Conservation (phyloP, 2,329 filamentous ascomycete genomes). For the Pseudocercospora cruenta region DNA sequence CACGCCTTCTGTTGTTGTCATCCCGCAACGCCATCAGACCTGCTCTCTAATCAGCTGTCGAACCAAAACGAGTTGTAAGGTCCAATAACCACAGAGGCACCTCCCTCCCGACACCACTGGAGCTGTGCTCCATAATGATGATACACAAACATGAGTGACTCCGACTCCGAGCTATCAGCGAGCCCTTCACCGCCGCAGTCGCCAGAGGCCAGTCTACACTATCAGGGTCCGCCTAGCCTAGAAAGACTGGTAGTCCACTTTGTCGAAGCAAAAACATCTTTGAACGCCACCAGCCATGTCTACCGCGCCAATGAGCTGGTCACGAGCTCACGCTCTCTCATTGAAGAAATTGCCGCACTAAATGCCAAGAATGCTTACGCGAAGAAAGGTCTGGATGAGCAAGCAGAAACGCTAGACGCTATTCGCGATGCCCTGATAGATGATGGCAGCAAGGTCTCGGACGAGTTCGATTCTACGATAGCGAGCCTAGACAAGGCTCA, state of each 20-base stretch:
- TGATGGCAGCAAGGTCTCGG: conserved; percentile 46
- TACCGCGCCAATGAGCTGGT: conserved; percentile 86
- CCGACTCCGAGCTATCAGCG: conserved; percentile 30
- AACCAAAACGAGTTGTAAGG: background rate
- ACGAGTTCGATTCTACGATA: conserved; percentile 48
- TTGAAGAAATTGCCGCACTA: conserved; percentile 79
- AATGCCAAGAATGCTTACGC: conserved; percentile 55
- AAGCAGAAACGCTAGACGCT: conserved; percentile 48
- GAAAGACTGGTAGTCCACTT: conserved; percentile 83
- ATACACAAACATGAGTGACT: conserved; percentile 16
- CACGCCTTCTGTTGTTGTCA: background rate
- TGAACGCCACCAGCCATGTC: conserved; percentile 78
- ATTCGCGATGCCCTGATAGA: conserved; percentile 49
- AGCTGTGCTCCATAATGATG: conserved; percentile 4
- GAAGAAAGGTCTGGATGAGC: conserved; percentile 47
- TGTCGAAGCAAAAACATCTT: conserved; percentile 81
- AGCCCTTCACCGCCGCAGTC: conserved; percentile 45
- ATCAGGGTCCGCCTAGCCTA: conserved; percentile 54
- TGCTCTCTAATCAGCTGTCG: background rate
- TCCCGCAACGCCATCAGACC: background rate
- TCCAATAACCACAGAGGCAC: background rate
- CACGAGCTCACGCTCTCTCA: conserved; percentile 70
- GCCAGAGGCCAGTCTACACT: conserved; percentile 42
- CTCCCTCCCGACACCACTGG: background rate
- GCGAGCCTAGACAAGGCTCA: conserved; percentile 66